phyloP scores from a whole-genome alignment of 257 asterid genomes.

The Agastache rugosa region DNA sequence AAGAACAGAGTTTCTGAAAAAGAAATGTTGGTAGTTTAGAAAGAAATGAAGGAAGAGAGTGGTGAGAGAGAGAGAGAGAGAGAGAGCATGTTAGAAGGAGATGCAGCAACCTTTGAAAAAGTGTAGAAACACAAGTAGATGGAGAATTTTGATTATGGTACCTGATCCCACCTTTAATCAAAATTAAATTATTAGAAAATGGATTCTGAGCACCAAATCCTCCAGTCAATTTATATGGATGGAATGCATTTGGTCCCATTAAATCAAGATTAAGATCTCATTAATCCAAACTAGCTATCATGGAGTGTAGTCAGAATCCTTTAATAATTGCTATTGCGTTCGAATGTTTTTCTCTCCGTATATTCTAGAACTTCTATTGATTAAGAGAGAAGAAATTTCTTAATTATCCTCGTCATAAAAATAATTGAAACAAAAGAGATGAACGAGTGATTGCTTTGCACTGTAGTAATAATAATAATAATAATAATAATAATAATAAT shows the following conservation, averaged over 20 bases:
- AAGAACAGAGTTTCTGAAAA: background rate
- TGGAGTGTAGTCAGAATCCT: too few relatives aligned
- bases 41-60: background rate
- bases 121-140: conserved; percentile 16
- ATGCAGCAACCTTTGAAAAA: background rate
- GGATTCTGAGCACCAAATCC: conserved; percentile 48
- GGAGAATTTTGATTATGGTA: conserved; percentile 49
- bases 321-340: too few relatives aligned
- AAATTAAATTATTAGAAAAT: conserved; percentile 29
- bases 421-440: too few relatives aligned
- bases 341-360: too few relatives aligned
- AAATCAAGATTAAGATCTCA: conserved; percentile 22
- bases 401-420: too few relatives aligned
- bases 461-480: too few relatives aligned
- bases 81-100: background rate
- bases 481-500: too few relatives aligned
- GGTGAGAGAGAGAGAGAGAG: conserved; percentile 16
- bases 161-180: conserved; percentile 46
- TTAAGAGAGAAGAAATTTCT: too few relatives aligned
- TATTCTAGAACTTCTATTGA: too few relatives aligned
- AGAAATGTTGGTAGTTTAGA: background rate
- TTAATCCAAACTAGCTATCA: background rate
- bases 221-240: conserved; percentile 23
- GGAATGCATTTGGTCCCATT: conserved; percentile 32
- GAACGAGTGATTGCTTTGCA: too few relatives aligned